These are phyloP conservation scores for Zymoseptoria tritici DNA, from an alignment of 2,329 filamentous ascomycete genomes.

Conservation along the genomic window DNA sequence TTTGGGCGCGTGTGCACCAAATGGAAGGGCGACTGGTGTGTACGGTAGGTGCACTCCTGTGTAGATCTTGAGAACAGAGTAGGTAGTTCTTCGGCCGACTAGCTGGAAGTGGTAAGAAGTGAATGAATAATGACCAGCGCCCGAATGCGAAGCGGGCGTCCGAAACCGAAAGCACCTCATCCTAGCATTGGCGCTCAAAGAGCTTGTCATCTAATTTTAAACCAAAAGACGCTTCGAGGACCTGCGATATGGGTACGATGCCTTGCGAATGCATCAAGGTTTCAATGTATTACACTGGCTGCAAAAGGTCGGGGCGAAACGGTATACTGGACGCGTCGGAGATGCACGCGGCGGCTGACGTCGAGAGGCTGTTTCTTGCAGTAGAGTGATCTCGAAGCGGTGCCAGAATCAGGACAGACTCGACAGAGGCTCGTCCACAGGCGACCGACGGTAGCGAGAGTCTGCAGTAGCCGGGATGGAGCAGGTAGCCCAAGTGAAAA, in stretches of 20 bases:
- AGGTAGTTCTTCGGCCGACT: neutral
- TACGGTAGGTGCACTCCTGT: too few relatives aligned
- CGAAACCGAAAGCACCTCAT: neutral
- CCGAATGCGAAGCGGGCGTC: too few relatives aligned
- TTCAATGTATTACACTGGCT: slow-evolving; percentile 4
- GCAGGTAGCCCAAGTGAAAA: slow-evolving; percentile 8
- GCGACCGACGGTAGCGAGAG: neutral
- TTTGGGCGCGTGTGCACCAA: slow-evolving; percentile 11
- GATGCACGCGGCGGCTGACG: slow-evolving; percentile 6
- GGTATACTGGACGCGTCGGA: slow-evolving; percentile 9
- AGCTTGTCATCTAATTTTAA: neutral
- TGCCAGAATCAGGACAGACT: neutral
- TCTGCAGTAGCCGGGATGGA: slow-evolving; percentile 8
- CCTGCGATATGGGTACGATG: slow-evolving; percentile 9
- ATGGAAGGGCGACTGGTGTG: too few relatives aligned
- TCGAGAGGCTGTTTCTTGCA: neutral
- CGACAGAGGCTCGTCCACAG: neutral
- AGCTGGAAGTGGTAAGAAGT: neutral
- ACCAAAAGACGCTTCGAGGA: slow-evolving; percentile 7
- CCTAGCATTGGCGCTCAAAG: neutral
- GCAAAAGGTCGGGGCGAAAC: neutral
- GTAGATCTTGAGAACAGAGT: too few relatives aligned
- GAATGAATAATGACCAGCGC: too few relatives aligned
- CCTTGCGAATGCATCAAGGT: neutral
- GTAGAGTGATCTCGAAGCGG: neutral